Percentiles rank a stretch among this genome's conserved stretches.
Evolutionary conservation across 164 flowering plant species (phyloP).

Genomic region (Vitis amurensis): DNA sequence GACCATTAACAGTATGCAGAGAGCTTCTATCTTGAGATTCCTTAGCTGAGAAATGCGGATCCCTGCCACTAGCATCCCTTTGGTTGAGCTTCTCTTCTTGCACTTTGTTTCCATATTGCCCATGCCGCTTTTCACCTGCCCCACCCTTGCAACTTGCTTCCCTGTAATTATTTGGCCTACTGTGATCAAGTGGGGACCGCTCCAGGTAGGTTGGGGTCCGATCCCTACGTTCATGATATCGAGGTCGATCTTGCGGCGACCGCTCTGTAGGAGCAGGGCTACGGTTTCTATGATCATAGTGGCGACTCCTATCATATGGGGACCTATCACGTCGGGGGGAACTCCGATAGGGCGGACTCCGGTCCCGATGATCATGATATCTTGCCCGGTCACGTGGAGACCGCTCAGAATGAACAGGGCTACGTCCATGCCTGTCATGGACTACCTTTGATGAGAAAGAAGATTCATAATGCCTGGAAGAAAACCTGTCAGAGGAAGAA

Average conservation of each 20-base stretch:
- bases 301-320: conserved; percentile 42
- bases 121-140: conserved; percentile 39
- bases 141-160: conserved; percentile 49
- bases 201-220: conserved; percentile 36
- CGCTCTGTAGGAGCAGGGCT: conserved; percentile 42
- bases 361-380: conserved; percentile 45
- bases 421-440: conserved; percentile 61
- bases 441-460: conserved; percentile 49
- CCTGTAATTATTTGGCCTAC: conserved; percentile 30
- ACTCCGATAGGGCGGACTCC: conserved; percentile 41
- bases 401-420: conserved; percentile 61
- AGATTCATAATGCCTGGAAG: conserved; percentile 60
- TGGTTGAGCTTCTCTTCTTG: conserved; percentile 52
- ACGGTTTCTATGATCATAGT: conserved; percentile 44
- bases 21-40: conserved; percentile 35
- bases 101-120: conserved; percentile 32
- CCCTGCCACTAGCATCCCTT: conserved; percentile 40
- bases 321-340: conserved; percentile 17
- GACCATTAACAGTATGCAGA: conserved; percentile 19
- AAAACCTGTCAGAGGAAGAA: conserved; percentile 50
- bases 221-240: conserved; percentile 39
- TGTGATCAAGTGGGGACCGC: conserved; percentile 45
- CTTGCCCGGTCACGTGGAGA: conserved; percentile 58
- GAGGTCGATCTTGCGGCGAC: conserved; percentile 45
- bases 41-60: conserved; percentile 32